Evolutionary conservation across 2,329 filamentous ascomycete species (phyloP).

Genomic region (Juglanconis sp.): DNA sequence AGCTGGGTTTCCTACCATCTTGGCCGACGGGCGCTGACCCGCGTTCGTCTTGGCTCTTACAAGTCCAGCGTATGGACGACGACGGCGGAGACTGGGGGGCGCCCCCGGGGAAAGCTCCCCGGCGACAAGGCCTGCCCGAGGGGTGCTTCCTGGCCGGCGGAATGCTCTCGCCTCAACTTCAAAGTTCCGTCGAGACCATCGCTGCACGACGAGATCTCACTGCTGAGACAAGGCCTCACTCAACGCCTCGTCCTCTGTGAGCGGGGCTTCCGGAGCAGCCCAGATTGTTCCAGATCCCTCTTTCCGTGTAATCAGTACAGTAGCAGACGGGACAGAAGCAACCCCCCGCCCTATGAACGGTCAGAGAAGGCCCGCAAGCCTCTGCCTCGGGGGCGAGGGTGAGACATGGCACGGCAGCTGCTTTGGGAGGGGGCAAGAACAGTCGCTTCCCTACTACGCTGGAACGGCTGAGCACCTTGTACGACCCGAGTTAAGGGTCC

Average conservation of each 20-base stretch:
- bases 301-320: background rate
- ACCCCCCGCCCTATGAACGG: background rate
- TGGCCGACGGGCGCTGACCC: background rate
- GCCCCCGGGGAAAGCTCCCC: background rate
- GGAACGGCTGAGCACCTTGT: background rate
- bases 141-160: too few species aligned
- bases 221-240: too few species aligned
- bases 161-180: too few species aligned
- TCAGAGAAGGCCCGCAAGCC: background rate
- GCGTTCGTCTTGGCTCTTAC: background rate
- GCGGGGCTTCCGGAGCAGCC: too few species aligned
- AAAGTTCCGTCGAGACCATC: too few species aligned
- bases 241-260: too few species aligned
- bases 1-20: background rate
- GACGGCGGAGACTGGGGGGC: background rate
- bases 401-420: background rate
- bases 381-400: background rate
- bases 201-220: too few species aligned
- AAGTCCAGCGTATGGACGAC: background rate
- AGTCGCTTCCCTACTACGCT: background rate
- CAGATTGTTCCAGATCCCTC: background rate
- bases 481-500: background rate
- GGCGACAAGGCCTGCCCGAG: too few species aligned
- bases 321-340: background rate
- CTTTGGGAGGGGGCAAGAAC: background rate